Base-by-base conservation (phyloP, 1,284 basidiomycete species). In the Puccinia horiana region DNA sequence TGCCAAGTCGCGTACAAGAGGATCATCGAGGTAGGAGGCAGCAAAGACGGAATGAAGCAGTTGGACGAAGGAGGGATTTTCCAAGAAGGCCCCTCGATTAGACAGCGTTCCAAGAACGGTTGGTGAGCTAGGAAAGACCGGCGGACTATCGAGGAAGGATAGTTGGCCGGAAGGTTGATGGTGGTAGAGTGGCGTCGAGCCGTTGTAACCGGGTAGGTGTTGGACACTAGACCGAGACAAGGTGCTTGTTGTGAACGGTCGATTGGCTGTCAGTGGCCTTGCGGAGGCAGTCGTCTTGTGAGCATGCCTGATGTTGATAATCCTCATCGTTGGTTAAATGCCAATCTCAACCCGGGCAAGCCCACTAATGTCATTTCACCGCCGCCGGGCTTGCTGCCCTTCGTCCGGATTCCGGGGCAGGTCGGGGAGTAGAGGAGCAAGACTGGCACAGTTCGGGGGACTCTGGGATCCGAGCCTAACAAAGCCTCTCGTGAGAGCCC, bases 1-100 rank as follows among this genome's bases (percentile, higher is more conserved):
- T 12, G 78, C 32, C 44, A 80, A 70, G 44, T 72, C 78, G 54
- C 67, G 47, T n/a, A 80, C 47, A 63, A 73, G 37, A 26, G 78
- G 54, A 42, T 80, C 78, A 63, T 69, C 35, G 16, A 61, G 54
- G 56, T 72, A 80, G 56, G 49, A n/a, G 40, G 26, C 67, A 26
- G 35, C 44, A 58, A 80, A 80, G 23, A 72, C 52, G 23, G 65
- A 42, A 73, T 80, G 78, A 2, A 80, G 29, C 18, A 80, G 69
- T 1, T 72, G 12, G 16, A 80, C 9, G 69, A 80, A 80, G n/a
- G 67, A 26, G 5, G 52, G 54, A 73, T 80, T 80, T 47, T 37
- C 11, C n/a, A 42, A 26, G 20, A 80, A 72, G 14, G 4, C 8
- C 3, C 63, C 61, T 14, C 23, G n/a, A 52, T 47, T 16, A 42